Evolutionary conservation across 331 rosid species (phyloP).

Genomic region (Malus hybrid): DNA sequence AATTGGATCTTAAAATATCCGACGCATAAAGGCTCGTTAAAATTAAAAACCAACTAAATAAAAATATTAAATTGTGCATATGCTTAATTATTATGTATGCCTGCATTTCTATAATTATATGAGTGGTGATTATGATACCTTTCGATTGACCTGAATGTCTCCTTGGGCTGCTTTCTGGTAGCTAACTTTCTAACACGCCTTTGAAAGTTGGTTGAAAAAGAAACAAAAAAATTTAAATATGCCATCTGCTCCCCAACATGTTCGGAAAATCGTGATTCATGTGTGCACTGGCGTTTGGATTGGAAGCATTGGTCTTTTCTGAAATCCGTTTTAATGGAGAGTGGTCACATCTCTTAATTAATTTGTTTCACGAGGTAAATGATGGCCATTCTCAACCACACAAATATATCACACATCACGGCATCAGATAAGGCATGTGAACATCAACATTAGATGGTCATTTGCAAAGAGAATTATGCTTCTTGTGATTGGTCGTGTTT

Average conservation of each 20-base stretch:
- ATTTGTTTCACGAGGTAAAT: too few species aligned
- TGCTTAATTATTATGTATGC: background rate
- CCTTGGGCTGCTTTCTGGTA: slow-evolving; percentile 16
- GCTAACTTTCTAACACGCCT: slow-evolving; percentile 39
- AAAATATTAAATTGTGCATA: background rate
- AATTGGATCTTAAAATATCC: background rate
- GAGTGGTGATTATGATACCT: background rate
- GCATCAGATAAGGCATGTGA: too few species aligned
- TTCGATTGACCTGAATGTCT: background rate
- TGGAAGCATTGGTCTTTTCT: too few species aligned
- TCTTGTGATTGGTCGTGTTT: too few species aligned
- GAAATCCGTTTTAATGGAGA: too few species aligned
- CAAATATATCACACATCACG: too few species aligned
- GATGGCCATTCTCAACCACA: too few species aligned
- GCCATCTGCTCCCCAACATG: background rate
- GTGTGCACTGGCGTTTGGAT: background rate
- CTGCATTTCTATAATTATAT: background rate
- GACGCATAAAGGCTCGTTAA: too few species aligned
- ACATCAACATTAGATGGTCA: too few species aligned
- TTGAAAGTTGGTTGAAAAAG: slow-evolving; percentile 47
- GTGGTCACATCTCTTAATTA: too few species aligned
- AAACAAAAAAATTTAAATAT: too few species aligned
- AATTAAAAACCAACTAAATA: background rate
- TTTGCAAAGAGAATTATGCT: too few species aligned
- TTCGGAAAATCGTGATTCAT: background rate